Percentiles rank a stretch among this genome's conserved stretches.
Evolutionary conservation across 148 eudicot species (phyloP).

Genomic region (Euryodendron excelsum): DNA sequence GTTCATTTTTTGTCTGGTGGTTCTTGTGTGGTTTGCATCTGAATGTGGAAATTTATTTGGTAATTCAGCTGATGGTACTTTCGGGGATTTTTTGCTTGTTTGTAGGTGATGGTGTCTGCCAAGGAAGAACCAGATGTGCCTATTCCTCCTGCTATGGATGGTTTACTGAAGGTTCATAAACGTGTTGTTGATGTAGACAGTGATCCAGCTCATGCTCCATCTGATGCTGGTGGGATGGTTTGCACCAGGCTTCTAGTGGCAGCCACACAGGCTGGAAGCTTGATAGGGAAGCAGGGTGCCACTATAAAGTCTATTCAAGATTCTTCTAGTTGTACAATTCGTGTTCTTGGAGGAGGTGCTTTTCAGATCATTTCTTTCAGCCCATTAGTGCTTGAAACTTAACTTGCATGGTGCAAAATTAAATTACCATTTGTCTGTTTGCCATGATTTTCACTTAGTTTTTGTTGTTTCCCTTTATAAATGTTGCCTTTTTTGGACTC

Average conservation of each 20-base stretch:
- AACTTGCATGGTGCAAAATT: background rate
- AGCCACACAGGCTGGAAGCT: slow-evolving; percentile 49
- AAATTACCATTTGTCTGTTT: background rate
- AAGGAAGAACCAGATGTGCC: slow-evolving; percentile 52
- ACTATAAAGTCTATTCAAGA: slow-evolving; percentile 56
- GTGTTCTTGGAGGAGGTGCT: slow-evolving; percentile 53
- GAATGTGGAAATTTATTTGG: background rate
- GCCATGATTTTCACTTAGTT: background rate
- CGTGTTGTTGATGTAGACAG: slow-evolving; percentile 37
- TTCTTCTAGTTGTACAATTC: slow-evolving; percentile 42
- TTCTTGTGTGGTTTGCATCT: background rate
- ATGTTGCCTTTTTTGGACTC: background rate
- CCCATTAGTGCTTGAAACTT: background rate
- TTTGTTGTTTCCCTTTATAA: background rate
- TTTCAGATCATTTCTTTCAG: background rate
- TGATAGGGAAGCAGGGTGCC: slow-evolving; percentile 61
- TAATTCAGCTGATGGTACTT: background rate
- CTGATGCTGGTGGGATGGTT: slow-evolving; percentile 29
- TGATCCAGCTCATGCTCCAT: slow-evolving; percentile 31
- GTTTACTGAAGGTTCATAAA: slow-evolving; percentile 45
- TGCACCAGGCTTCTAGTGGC: slow-evolving; percentile 50
- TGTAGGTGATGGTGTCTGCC: slow-evolving; percentile 54
- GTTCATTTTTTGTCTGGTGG: background rate
- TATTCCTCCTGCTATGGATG: slow-evolving; percentile 53
- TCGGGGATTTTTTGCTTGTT: background rate